Conservation (phyloP, 352 stramenopile genomes). For the Pilasporangium apinafurcum region DNA sequence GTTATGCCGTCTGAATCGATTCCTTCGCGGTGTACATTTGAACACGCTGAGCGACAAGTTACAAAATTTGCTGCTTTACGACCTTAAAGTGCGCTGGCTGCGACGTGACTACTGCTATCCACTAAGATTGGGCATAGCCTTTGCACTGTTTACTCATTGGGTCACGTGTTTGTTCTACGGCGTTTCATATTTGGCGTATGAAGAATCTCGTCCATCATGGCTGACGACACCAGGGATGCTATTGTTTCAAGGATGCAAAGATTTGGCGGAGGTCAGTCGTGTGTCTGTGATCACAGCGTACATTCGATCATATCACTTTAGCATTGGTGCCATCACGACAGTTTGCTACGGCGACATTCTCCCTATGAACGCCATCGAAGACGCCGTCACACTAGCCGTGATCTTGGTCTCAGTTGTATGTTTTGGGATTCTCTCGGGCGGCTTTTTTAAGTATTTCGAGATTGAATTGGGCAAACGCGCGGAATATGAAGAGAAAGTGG, state of each 20-base stretch:
- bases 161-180: conserved; percentile 49
- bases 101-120: conserved; percentile 24
- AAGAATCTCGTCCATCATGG: conserved; percentile 28
- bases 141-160: conserved; percentile 45
- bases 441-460: conserved; percentile 67
- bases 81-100: conserved; percentile 20
- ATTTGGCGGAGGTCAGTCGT: conserved; percentile 17
- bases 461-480: conserved; percentile 59
- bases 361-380: conserved; percentile 59
- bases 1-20: conserved; percentile 40
- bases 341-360: conserved; percentile 69
- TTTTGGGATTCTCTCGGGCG: conserved; percentile 73
- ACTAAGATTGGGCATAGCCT: conserved; percentile 37
- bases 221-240: conserved; percentile 58
- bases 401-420: conserved; percentile 60
- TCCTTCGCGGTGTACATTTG: conserved; percentile 44
- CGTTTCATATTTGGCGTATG: conserved; percentile 39
- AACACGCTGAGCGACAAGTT: conserved; percentile 34
- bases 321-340: conserved; percentile 70
- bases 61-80: conserved; percentile 51
- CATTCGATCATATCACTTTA: conserved; percentile 54
- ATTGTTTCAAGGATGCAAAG: conserved; percentile 21
- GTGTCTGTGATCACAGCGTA: conserved; percentile 34
- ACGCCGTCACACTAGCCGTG: conserved; percentile 33
- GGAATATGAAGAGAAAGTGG: conserved; percentile 58